Conservation (phyloP, 106 monocot species). For the Dioscorea alata region DNA sequence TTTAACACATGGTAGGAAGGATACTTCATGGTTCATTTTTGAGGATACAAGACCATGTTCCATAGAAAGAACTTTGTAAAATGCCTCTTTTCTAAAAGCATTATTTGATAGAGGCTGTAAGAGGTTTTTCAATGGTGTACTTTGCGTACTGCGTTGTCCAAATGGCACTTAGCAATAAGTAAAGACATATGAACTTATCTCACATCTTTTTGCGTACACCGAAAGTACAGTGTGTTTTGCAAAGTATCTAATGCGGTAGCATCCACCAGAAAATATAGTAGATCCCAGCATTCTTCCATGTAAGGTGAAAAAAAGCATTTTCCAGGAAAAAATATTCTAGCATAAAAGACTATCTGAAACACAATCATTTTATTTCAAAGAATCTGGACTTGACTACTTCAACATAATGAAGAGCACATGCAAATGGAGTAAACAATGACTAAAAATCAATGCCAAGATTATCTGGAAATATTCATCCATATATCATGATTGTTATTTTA, state of each 20-base stretch:
- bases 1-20: conserved; percentile 6
- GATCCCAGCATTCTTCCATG: not conserved
- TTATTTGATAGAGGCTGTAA: not conserved
- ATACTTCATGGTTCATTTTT: not conserved
- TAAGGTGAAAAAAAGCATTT: not conserved
- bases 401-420: too few relatives aligned
- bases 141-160: conserved; percentile 1
- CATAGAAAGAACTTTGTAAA: not conserved
- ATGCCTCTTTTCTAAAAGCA: not conserved
- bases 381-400: too few relatives aligned
- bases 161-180: not conserved
- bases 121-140: conserved; percentile 4
- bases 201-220: not conserved
- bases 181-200: not conserved
- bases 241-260: not conserved
- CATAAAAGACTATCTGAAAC: not conserved
- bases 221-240: not conserved
- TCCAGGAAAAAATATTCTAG: not conserved
- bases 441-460: too few relatives aligned
- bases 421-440: too few relatives aligned
- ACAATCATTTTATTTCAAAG: not conserved
- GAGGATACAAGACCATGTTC: not conserved
- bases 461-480: too few relatives aligned
- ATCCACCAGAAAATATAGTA: not conserved
- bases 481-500: too few relatives aligned